phyloP scores from a whole-genome alignment of 495 filamentous ascomycete species.

The Xylaria bambusicola region DNA sequence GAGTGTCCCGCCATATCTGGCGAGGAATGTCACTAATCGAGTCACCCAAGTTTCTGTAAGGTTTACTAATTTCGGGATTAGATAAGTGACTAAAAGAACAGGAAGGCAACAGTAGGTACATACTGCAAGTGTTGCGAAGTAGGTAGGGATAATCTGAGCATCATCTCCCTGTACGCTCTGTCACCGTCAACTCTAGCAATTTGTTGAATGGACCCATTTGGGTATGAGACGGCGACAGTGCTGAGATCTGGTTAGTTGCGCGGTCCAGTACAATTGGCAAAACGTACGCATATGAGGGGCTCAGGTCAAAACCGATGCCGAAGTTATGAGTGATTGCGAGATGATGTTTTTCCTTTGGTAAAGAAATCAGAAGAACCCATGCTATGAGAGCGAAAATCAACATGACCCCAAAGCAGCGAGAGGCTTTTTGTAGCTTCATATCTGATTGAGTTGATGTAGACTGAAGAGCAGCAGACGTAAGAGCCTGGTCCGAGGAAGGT shows the following conservation, averaged over 20 bases:
- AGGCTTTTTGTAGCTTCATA: not conserved
- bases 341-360: not conserved
- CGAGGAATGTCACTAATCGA: not conserved
- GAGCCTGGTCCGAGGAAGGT: not conserved
- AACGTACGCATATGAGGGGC: constrained; percentile 20
- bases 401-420: not conserved
- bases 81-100: not conserved
- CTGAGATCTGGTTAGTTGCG: constrained; percentile 1
- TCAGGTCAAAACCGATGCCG: constrained; percentile 20
- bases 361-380: not conserved
- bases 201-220: constrained; percentile 9
- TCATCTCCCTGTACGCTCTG: constrained; percentile 15
- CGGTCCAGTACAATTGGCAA: not conserved
- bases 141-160: constrained; percentile 16
- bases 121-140: constrained; percentile 14
- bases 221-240: constrained; percentile 17
- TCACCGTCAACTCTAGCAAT: constrained; percentile 15
- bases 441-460: not conserved
- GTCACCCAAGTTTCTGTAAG: not conserved
- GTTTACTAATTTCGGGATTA: not conserved
- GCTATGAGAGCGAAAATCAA: not conserved
- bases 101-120: not conserved
- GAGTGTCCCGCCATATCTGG: constrained; percentile 5
- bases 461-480: not conserved
- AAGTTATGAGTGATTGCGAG: constrained; percentile 17